These are phyloP conservation scores for Penicillium goetzii DNA, from an alignment of 495 filamentous ascomycete species.

Conservation along the genomic window DNA sequence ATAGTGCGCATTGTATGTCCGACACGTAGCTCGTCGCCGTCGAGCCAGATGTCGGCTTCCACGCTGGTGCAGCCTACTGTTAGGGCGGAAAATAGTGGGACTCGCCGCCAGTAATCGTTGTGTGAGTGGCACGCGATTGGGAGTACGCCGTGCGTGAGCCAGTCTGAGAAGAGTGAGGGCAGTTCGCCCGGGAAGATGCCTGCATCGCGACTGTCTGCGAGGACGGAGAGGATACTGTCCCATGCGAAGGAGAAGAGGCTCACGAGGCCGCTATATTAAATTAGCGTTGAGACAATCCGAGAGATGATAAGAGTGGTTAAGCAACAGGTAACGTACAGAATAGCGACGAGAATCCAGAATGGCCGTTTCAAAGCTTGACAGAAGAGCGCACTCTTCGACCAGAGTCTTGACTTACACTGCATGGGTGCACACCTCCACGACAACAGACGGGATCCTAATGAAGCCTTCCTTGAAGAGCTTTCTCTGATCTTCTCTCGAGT, in stretches of 20 bases:
- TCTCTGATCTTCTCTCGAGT: not conserved
- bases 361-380: slow-evolving; percentile 8
- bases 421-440: slow-evolving; percentile 18
- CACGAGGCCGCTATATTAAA: slow-evolving; percentile 14
- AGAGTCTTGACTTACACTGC: slow-evolving; percentile 5
- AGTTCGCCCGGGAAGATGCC: slow-evolving; percentile 42
- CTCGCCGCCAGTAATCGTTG: slow-evolving; percentile 75
- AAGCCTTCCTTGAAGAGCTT: not conserved
- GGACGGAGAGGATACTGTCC: slow-evolving; percentile 3
- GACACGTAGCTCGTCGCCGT: slow-evolving; percentile 54
- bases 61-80: slow-evolving; percentile 60
- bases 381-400: slow-evolving; percentile 5
- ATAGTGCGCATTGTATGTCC: slow-evolving; percentile 39
- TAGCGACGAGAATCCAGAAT: slow-evolving; percentile 14
- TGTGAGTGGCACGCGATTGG: slow-evolving; percentile 55
- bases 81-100: slow-evolving; percentile 53
- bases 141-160: slow-evolving; percentile 22
- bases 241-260: slow-evolving; percentile 14
- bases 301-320: not conserved
- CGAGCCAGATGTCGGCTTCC: slow-evolving; percentile 77
- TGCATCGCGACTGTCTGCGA: slow-evolving; percentile 23
- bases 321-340: slow-evolving; percentile 18
- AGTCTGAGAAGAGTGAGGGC: slow-evolving; percentile 19
- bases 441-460: not conserved
- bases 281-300: not conserved